These are phyloP conservation scores for Grifola frondosa DNA, from an alignment of 1,284 basidiomycete genomes.

Conservation along the genomic window DNA sequence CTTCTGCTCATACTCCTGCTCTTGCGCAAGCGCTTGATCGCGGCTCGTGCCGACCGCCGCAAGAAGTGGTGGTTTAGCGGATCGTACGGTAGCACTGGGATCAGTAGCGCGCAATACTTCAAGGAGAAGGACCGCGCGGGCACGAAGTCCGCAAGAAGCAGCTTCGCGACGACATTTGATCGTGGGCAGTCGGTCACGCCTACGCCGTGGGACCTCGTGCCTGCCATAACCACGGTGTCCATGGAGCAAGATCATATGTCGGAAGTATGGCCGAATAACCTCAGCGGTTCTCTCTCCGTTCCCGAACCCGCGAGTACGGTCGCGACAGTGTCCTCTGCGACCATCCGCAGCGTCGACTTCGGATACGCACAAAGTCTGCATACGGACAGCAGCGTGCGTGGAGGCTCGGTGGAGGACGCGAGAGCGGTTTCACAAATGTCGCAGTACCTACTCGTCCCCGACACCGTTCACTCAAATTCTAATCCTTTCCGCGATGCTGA, in stretches of 20 bases:
- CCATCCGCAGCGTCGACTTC: constrained; percentile 15
- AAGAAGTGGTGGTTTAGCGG: constrained; percentile 25
- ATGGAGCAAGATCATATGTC: constrained; percentile 7
- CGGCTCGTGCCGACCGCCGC: constrained; percentile 22
- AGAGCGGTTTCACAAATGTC: constrained; percentile 26
- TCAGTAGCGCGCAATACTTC: constrained; percentile 23
- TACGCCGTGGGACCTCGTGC: constrained; percentile 16
- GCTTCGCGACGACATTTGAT: constrained; percentile 47
- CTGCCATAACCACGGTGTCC: constrained; percentile 10
- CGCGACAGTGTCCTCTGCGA: constrained; percentile 13
- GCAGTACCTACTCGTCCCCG: constrained; percentile 41
- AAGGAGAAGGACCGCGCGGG: constrained; percentile 11
- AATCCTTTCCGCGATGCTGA: constrained; percentile 25
- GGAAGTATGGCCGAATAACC: constrained; percentile 21
- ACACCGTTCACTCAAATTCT: constrained; percentile 14
- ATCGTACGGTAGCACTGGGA: constrained; percentile 7
- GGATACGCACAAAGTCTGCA: too few species aligned
- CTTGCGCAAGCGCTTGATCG: constrained; percentile 19
- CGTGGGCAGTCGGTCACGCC: constrained; percentile 24
- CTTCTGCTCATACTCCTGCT: constrained; percentile 15
- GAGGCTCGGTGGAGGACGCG: constrained; percentile 13
- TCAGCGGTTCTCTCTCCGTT: constrained; percentile 16
- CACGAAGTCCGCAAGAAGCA: constrained; percentile 37
- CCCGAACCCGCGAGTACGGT: constrained; percentile 15
- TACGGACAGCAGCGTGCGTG: constrained; percentile 14